Evolutionary conservation across 2,329 filamentous ascomycete genomes (phyloP), one percentile per base, ranked within the genome.

Genomic region (Proliferodiscus dingleyae): DNA sequence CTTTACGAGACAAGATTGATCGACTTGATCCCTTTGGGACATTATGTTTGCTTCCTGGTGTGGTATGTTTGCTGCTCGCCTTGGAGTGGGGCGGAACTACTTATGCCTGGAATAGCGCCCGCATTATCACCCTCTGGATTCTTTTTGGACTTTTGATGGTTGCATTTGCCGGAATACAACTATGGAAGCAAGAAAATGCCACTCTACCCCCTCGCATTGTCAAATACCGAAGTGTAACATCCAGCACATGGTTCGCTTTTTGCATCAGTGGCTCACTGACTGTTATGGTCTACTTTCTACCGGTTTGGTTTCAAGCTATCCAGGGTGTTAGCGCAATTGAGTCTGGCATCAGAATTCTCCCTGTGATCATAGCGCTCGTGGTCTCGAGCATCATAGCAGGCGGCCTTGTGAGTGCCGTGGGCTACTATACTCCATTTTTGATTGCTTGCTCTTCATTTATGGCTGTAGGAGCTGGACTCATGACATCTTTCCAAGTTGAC

Each of bases 301-400:
- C 69, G 0, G 65, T 71, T 46, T 71, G 65, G 61, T 71, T 71
- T 56, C 68, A 72, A 44, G 67, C 66, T 4, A 64, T 71, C 46
- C 64, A 66, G 28, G 64, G 61, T 13, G 62, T 67, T n/a, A 64
- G 64, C 4, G 44, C 47, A 3, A 51, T 63, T 71, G 73, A 62
- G 29, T 55, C 60, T 23, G 56, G 62, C 28, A 58, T 65, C 43
- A 45, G 58, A 18, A 57, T 57, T 16, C 52, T 64, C n/a, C 61
- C 61, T 3, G 37, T 58, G 21, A 52, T 64, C 26, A 45, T 64
- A 22, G 50, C 47, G n/a, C 47, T 64, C 21, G 56, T 60, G 2
- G 24, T 62, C 11, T 49, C 54, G 23, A 54, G 54, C 2, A 55
- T 64, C 9, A 34, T 54, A n/a, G 22, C 55, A 5, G 62, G 62